Base-by-base conservation (phyloP, 306 rosid species). In the Dryas drummondii region DNA sequence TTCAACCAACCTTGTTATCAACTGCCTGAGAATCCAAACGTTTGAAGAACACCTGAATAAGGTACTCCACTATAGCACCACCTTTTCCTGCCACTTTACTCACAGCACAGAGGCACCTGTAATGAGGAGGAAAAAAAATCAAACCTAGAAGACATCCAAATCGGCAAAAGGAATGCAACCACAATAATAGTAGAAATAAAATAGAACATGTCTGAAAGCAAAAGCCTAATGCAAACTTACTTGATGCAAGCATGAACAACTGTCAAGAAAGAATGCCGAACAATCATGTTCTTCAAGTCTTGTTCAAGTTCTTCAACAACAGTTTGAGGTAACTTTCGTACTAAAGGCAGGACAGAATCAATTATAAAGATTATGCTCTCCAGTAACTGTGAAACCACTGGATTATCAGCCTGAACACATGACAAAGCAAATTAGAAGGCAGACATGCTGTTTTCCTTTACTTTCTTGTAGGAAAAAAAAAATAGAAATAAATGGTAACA, bases 181-280 rank as follows among this genome's bases (percentile, higher is more conserved):
- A 40, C 50, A 52, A 68, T 22, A 7, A 65, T 52, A 19, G 22
- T 26, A 73, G 15, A 4, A 46, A 47, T 48, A 66, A 55, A 19
- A 13, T 1, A n/a, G 44, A 55, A 32, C 2, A n/a, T 37, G 66
- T 37, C 66, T 37, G 70, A 27, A 16, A 68, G 13, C 61, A 71
- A 79, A 79, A 13, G 54, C 61, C 55, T 55, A 83, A 77, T 50
- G 63, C 16, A 68, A 57, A 76, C 26, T 41, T 90, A 94, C 99
- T 90, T 94, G 91, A 94, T 90, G 87, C 96, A 92, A 80, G 99
- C 97, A 89, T 94, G 99, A 78, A 94, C 99, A 82, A 94, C 97
- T 13, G 94, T 88, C 97, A 94, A 84, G 89, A 90, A 92, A 75
- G 97, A 85, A 88, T 86, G 93, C 61, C 97, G 88, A 74, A 89